A percentile compares a stretch with the other conserved stretches of the same genome.
Evolutionary conservation across 148 eudicot genomes (phyloP).

Genomic region (Amaranthus hypochondriacus): DNA sequence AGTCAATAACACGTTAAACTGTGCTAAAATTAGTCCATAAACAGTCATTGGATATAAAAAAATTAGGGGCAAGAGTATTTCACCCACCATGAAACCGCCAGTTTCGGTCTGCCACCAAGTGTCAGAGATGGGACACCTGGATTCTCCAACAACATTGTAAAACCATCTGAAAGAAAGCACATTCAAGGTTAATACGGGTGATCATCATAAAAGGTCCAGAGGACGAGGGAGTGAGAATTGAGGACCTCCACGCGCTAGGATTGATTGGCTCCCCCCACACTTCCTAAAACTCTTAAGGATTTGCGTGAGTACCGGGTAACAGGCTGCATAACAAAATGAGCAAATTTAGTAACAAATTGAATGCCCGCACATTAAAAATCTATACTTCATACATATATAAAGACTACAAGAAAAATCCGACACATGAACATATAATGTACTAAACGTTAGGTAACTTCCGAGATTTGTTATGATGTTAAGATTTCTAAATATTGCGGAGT

Average conservation of each 20-base stretch:
- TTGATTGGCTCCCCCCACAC: not conserved
- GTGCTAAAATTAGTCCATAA: not conserved
- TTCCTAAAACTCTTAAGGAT: not conserved
- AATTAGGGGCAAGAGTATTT: not conserved
- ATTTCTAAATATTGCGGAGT: too few species aligned
- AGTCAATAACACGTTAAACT: constrained; percentile 1
- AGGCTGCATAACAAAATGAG: not conserved
- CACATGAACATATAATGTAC: not conserved
- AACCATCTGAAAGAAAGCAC: constrained; percentile 60
- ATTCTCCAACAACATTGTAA: constrained; percentile 85
- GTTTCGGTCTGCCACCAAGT: constrained; percentile 99
- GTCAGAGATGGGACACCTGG: constrained; percentile 93
- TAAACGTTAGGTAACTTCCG: not conserved
- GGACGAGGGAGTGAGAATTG: not conserved
- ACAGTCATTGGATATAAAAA: not conserved
- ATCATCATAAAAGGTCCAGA: not conserved
- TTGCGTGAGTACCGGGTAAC: not conserved
- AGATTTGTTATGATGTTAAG: not conserved
- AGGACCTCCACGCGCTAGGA: constrained; percentile 76
- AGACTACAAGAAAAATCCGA: not conserved
- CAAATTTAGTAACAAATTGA: too few species aligned
- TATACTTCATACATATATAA: too few species aligned
- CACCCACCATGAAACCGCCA: constrained; percentile 88
- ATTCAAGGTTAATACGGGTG: constrained; percentile 3
- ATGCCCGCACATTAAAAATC: too few species aligned